Evolutionary conservation across 345 rosid species (phyloP).

Genomic region (Eutrema heterophyllum): DNA sequence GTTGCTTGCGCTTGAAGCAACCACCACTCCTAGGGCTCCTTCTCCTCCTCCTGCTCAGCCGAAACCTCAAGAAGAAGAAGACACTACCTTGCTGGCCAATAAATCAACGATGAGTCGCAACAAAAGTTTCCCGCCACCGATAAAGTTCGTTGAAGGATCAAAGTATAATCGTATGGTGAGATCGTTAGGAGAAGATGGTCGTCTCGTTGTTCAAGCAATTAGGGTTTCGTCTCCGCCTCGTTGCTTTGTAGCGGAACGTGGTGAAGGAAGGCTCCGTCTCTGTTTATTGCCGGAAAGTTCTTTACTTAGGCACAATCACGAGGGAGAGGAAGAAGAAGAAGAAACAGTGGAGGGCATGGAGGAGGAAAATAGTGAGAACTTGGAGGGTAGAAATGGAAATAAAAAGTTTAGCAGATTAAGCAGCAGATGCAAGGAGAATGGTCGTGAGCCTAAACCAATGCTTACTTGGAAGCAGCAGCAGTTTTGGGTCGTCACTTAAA

Average conservation of each 20-base stretch:
- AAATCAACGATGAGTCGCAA: slow-evolving; percentile 29
- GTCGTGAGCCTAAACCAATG: slow-evolving; percentile 37
- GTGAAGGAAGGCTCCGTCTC: slow-evolving; percentile 70
- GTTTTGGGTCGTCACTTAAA: slow-evolving; percentile 54
- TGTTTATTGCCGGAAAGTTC: slow-evolving; percentile 25
- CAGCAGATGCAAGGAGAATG: slow-evolving; percentile 57
- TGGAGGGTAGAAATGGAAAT: slow-evolving; percentile 41
- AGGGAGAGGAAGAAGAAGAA: slow-evolving; percentile 10
- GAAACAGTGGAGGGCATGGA: no score
- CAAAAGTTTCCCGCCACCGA: slow-evolving; percentile 73
- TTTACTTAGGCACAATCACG: not conserved
- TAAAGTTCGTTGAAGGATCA: slow-evolving; percentile 56
- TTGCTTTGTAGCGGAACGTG: slow-evolving; percentile 61
- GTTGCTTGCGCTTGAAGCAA: slow-evolving; percentile 31
- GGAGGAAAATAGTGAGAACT: slow-evolving; percentile 21
- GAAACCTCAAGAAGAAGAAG: slow-evolving; percentile 2
- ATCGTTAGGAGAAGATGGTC: slow-evolving; percentile 64
- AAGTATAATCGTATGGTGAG: slow-evolving; percentile 34
- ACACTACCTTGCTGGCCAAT: not conserved
- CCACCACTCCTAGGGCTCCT: slow-evolving; percentile 10
- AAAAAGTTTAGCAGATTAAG: slow-evolving; percentile 34
- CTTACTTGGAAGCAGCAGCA: slow-evolving; percentile 46
- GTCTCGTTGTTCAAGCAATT: slow-evolving; percentile 63
- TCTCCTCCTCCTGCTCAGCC: not conserved
- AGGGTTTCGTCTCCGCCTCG: slow-evolving; percentile 12